Conservation (phyloP, 2,329 filamentous ascomycete genomes). For the Immersiporthe knoxdaviesiana region DNA sequence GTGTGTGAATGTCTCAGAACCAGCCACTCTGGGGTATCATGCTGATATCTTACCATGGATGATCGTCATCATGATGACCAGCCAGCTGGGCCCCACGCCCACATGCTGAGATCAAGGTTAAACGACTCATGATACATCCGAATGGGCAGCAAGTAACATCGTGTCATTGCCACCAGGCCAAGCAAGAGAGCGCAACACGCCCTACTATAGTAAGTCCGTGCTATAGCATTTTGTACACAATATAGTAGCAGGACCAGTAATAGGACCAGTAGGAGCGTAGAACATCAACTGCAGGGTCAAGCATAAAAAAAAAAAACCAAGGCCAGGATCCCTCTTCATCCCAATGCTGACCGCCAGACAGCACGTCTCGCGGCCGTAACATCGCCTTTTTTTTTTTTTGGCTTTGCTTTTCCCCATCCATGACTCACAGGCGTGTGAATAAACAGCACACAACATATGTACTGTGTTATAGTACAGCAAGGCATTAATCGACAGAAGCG, state of each 20-base stretch:
- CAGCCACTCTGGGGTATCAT: conserved; percentile 13
- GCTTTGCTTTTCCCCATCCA: background rate
- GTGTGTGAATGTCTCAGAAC: conserved; percentile 10
- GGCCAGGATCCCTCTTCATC: background rate
- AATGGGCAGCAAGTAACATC: background rate
- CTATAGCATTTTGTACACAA: background rate
- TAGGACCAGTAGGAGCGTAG: background rate
- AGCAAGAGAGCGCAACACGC: background rate
- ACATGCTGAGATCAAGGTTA: conserved; percentile 5
- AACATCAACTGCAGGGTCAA: background rate
- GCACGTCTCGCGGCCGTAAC: conserved; percentile 9
- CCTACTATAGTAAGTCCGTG: background rate
- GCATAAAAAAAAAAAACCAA: background rate
- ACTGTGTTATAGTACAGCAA: no score
- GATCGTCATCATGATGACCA: background rate
- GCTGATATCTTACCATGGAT: background rate
- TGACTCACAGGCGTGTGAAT: background rate
- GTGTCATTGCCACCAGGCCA: background rate
- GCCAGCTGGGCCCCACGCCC: conserved; percentile 3
- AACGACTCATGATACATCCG: background rate
- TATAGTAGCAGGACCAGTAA: background rate
- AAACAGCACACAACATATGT: background rate
- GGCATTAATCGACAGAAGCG: background rate
- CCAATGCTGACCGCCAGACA: conserved; percentile 9
- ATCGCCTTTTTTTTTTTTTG: background rate